Evolutionary conservation across 1,139 yeast genomes (phyloP).

Genomic region (Kurtzmaniella natalensis): DNA sequence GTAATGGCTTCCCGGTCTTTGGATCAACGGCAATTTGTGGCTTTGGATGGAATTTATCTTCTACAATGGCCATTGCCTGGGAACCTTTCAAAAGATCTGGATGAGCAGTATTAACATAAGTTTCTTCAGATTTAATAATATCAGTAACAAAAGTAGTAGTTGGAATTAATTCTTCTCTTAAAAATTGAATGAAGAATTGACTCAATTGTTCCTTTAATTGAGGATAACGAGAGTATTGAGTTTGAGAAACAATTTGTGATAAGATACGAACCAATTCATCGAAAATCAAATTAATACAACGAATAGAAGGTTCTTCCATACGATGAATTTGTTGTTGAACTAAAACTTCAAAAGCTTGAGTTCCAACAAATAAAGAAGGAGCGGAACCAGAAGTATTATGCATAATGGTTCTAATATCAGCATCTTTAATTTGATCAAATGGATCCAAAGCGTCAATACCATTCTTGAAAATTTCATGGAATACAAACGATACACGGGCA

Average conservation of each 20-base stretch:
- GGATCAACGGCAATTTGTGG: slow-evolving; percentile 85
- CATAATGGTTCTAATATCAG: slow-evolving; percentile 96
- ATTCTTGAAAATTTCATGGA: slow-evolving; percentile 92
- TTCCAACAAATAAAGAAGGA: slow-evolving; percentile 96
- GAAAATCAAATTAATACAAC: slow-evolving; percentile 86
- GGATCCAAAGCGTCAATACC: slow-evolving; percentile 95
- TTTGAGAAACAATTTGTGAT: slow-evolving; percentile 76
- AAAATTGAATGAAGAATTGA: slow-evolving; percentile 71
- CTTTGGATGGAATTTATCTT: slow-evolving; percentile 82
- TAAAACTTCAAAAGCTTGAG: slow-evolving; percentile 94
- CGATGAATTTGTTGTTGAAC: slow-evolving; percentile 93
- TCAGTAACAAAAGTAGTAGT: slow-evolving; percentile 83
- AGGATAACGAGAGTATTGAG: slow-evolving; percentile 86
- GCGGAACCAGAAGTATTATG: slow-evolving; percentile 96
- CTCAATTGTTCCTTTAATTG: slow-evolving; percentile 82
- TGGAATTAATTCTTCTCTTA: slow-evolving; percentile 77
- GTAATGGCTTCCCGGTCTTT: slow-evolving; percentile 80
- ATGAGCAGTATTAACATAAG: slow-evolving; percentile 95
- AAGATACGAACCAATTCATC: slow-evolving; percentile 92
- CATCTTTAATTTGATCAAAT: slow-evolving; percentile 93
- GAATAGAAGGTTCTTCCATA: slow-evolving; percentile 88
- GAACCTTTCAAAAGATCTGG: slow-evolving; percentile 94
- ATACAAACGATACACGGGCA: slow-evolving; percentile 96
- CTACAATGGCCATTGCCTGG: slow-evolving; percentile 92
- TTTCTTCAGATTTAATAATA: slow-evolving; percentile 79